Evolutionary conservation across 1,284 basidiomycete genomes (phyloP).

Genomic region (Cystobasidiaceae sp.): DNA sequence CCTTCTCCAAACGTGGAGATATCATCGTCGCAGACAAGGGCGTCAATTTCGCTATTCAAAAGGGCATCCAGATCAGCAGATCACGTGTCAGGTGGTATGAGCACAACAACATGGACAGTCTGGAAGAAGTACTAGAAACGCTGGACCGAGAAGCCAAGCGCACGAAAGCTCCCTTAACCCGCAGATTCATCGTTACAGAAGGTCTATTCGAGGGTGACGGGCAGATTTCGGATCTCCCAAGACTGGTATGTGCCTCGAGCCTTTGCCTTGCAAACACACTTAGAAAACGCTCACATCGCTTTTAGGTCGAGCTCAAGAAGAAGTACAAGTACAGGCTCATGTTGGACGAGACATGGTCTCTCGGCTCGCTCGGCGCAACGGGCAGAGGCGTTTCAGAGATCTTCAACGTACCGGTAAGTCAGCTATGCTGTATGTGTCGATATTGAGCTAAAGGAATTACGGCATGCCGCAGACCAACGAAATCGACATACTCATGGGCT

Average conservation of each 20-base stretch:
- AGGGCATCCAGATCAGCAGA: conserved; percentile 93
- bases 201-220: conserved; percentile 96
- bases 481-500: conserved; percentile 62
- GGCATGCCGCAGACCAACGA: conserved; percentile 47
- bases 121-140: conserved; percentile 77
- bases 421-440: no score
- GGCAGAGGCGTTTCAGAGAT: conserved; percentile 92
- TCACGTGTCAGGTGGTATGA: conserved; percentile 92
- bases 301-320: conserved; percentile 81
- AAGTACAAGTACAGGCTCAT: conserved; percentile 95
- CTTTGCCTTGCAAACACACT: background rate
- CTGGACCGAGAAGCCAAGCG: conserved; percentile 84
- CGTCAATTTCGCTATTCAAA: conserved; percentile 92
- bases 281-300: background rate
- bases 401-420: conserved; percentile 80
- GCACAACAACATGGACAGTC: conserved; percentile 85
- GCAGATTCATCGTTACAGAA: conserved; percentile 94
- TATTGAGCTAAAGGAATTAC: background rate
- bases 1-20: conserved; percentile 96
- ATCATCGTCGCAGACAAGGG: conserved; percentile 95
- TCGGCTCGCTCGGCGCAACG: conserved; percentile 85
- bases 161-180: conserved; percentile 71
- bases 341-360: conserved; percentile 88
- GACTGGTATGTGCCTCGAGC: conserved; percentile 59
- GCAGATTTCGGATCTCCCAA: conserved; percentile 81